These are phyloP conservation scores for Colletotrichum orbiculare DNA, from an alignment of 2,329 filamentous ascomycete species.

Conservation along the genomic window DNA sequence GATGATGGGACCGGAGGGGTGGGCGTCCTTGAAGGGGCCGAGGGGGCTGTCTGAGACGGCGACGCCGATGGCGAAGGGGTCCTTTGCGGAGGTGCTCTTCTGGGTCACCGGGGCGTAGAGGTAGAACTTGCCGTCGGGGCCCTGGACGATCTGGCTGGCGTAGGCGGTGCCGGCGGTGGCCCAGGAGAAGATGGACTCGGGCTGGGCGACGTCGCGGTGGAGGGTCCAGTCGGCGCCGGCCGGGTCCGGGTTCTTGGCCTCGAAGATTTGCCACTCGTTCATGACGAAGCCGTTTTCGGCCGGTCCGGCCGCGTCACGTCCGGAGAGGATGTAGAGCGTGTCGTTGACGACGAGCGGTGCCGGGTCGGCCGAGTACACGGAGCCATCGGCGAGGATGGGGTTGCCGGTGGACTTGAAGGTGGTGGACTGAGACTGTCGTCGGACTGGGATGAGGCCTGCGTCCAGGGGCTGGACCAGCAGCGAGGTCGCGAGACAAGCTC, in stretches of 20 bases:
- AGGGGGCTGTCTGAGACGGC: slow-evolving; percentile 46
- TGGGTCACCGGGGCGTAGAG: slow-evolving; percentile 50
- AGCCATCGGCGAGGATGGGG: slow-evolving; percentile 50
- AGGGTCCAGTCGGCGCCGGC: slow-evolving; percentile 48
- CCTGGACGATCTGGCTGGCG: slow-evolving; percentile 49
- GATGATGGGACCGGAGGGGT: slow-evolving; percentile 49
- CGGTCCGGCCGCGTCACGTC: slow-evolving; percentile 46
- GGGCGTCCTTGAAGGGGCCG: slow-evolving; percentile 50
- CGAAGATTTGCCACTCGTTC: slow-evolving; percentile 51
- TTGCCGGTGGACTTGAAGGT: slow-evolving; percentile 47
- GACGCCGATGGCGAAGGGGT: slow-evolving; percentile 52
- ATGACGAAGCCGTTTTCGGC: slow-evolving; percentile 48
- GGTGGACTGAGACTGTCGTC: slow-evolving; percentile 35
- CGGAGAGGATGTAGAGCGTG: slow-evolving; percentile 50
- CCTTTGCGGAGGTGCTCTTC: slow-evolving; percentile 41
- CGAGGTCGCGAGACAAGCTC: slow-evolving; percentile 19
- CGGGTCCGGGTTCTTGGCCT: slow-evolving; percentile 43
- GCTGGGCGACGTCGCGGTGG: slow-evolving; percentile 44
- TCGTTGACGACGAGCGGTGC: slow-evolving; percentile 50
- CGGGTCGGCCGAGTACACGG: slow-evolving; percentile 52
- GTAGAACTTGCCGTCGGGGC: slow-evolving; percentile 49
- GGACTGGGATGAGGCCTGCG: slow-evolving; percentile 21
- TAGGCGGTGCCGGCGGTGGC: slow-evolving; percentile 47
- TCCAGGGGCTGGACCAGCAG: slow-evolving; percentile 25
- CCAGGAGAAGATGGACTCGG: slow-evolving; percentile 49